Base-by-base conservation (phyloP, 2,329 filamentous ascomycete species). In the Penicillium olsonii region DNA sequence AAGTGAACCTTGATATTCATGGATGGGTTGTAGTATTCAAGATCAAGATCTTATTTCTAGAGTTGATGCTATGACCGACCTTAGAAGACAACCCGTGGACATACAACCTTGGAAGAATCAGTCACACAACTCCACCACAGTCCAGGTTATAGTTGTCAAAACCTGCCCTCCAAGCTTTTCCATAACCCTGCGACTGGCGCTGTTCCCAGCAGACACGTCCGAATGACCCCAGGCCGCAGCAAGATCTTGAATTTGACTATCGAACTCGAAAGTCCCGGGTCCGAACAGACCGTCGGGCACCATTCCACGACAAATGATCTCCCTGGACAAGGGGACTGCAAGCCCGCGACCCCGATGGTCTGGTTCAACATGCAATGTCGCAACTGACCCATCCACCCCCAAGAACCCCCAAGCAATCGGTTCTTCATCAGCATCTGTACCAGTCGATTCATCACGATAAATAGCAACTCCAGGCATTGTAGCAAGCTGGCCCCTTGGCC, bases 361-460 rank as follows among this genome's bases (percentile, higher is more conserved):
- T n/a, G 65, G 65, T 45, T 75, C 72, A 27, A 73, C 72, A 57
- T 74, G 69, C 35, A 75, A 46, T 22, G 68, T 69, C 10, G 67
- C 63, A 12, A 75, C 41, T 10, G 65, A 64, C 3, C 66, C 71
- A 50, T 75, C 73, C 17, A 65, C 51, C 4, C 66, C 64, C 4
- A 75, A 52, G 37, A 75, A 74, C 0, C 61, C 68, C 73, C 73
- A 75, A 2, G 65, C 72, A 45, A 75, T 58, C 11, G 72, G 70
- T 45, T 57, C 58, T 33, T 64, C 62, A 15, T 60, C 53, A 2
- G 26, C 27, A 10, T 43, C 18, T 10, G n/a, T 24, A 20, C 15
- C n/a, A 6, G n/a, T 39, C 14, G 18, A 14, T 17, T 55, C 45
- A 45, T 60, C 57, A 20, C 24, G 24, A 50, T 75, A 75, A 5